Evolutionary conservation across 192 early-diverging fungal genomes (phyloP).

Genomic region (Backusella macrospora): DNA sequence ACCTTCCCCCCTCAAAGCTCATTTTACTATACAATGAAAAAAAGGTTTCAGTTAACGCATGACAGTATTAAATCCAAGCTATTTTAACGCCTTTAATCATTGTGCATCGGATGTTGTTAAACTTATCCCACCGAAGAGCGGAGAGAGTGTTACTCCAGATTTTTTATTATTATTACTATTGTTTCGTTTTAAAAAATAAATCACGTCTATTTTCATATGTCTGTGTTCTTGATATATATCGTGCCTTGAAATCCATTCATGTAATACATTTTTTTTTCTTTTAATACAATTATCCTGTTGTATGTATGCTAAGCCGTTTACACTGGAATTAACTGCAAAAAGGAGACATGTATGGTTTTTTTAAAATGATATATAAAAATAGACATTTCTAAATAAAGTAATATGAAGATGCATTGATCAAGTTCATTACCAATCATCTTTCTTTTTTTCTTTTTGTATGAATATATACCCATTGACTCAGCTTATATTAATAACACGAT

Average conservation of each 20-base stretch:
- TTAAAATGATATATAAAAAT: background rate
- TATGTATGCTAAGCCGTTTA: too few species aligned
- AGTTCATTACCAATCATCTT: conserved; percentile 1
- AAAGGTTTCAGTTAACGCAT: conserved; percentile 6
- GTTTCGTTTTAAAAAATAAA: too few species aligned
- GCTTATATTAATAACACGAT: background rate
- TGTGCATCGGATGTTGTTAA: conserved; percentile 19
- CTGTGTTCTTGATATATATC: too few species aligned
- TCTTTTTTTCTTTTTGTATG: background rate
- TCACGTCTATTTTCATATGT: too few species aligned
- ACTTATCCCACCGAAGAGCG: background rate
- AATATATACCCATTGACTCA: background rate
- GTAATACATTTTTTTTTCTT: too few species aligned
- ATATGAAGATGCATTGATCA: conserved; percentile 1
- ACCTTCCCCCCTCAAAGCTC: background rate
- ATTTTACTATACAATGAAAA: background rate
- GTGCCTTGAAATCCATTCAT: too few species aligned
- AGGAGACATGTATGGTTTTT: background rate
- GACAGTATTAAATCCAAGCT: conserved; percentile 1
- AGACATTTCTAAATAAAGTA: conserved; percentile 16
- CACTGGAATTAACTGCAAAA: background rate
- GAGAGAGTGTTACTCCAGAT: background rate
- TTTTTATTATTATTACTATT: background rate
- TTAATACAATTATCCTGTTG: too few species aligned
- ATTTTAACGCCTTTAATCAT: background rate